Evolutionary conservation across 805 yeast genomes (phyloP).

Genomic region (Metschnikowia noctiluminum): DNA sequence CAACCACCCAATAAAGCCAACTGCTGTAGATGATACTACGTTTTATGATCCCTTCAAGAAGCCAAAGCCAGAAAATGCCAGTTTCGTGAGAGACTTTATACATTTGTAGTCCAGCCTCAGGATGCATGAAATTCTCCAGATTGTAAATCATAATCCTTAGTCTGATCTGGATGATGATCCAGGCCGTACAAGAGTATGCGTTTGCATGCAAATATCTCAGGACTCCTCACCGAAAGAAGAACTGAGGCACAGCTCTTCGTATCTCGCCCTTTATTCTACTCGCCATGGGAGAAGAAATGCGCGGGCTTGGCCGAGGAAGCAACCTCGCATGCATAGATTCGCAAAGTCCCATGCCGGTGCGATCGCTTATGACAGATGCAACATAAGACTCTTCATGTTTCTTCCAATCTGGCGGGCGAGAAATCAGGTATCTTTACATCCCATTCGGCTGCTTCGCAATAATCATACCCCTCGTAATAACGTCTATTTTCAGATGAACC

Average conservation of each 20-base stretch:
- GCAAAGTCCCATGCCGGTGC: not conserved
- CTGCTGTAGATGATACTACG: too few relatives aligned
- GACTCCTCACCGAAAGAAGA: too few relatives aligned
- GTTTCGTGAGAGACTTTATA: too few relatives aligned
- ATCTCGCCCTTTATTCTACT: not conserved
- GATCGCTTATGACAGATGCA: not conserved
- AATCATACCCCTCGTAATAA: not conserved
- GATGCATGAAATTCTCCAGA: too few relatives aligned
- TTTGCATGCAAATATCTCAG: too few relatives aligned
- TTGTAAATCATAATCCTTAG: too few relatives aligned
- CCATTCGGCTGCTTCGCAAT: not conserved
- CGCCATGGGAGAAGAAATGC: not conserved
- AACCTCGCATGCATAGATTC: not conserved
- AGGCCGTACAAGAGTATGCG: too few relatives aligned
- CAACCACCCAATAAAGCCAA: not conserved
- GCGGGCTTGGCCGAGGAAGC: not conserved
- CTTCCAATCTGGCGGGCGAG: not conserved
- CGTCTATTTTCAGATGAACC: conserved; percentile 11
- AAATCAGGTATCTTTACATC: not conserved
- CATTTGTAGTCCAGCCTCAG: too few relatives aligned
- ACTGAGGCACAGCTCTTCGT: not conserved
- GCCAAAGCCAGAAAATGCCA: not conserved
- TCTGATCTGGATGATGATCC: too few relatives aligned
- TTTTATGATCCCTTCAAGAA: too few relatives aligned
- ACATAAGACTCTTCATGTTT: not conserved